Evolutionary conservation across 139 green algal species (phyloP).

Genomic region (Ettlia oleoabundans): DNA sequence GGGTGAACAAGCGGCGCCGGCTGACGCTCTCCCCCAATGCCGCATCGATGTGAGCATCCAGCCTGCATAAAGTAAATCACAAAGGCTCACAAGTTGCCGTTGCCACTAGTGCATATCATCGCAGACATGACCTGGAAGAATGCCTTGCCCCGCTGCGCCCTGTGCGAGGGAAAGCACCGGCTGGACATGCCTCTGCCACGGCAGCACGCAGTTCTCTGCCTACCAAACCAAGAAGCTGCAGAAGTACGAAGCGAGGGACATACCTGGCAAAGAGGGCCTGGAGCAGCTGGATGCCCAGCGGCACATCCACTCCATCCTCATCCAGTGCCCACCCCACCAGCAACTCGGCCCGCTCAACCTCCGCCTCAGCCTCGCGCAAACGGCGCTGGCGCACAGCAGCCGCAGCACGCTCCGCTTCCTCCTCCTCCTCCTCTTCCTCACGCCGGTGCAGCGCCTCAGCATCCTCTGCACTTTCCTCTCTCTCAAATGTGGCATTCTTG

Average conservation of each 20-base stretch:
- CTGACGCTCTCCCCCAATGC: neutral
- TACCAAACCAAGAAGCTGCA: too few relatives aligned
- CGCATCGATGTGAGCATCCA: conserved; percentile 8
- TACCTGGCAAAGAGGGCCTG: conserved; percentile 17
- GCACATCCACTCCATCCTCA: conserved; percentile 2
- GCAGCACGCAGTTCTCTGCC: neutral
- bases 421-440: neutral
- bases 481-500: too few relatives aligned
- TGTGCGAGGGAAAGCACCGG: neutral
- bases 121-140: too few relatives aligned
- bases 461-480: neutral
- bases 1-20: neutral
- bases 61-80: neutral
- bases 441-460: neutral
- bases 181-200: too few relatives aligned
- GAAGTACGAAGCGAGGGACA: neutral
- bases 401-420: neutral
- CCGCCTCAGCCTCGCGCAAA: neutral
- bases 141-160: too few relatives aligned
- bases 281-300: neutral
- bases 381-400: neutral
- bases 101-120: too few relatives aligned
- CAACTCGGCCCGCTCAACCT: neutral
- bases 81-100: too few relatives aligned
- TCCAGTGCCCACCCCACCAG: neutral